Evolutionary conservation across 306 rosid species (phyloP).

Genomic region (Canavalia gladiata): DNA sequence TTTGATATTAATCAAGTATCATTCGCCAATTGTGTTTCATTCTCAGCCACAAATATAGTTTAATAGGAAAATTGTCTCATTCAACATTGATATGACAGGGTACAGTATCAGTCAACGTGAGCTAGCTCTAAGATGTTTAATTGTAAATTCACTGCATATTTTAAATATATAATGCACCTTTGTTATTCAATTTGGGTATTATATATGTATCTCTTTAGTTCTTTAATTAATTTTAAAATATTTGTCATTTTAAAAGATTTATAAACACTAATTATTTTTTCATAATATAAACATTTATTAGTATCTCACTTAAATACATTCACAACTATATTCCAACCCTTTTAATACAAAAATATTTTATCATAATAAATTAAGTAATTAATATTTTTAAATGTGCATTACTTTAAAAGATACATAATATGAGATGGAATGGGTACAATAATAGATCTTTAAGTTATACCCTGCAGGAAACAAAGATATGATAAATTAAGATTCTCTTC

Average conservation of each 20-base stretch:
- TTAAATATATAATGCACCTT: slow-evolving; percentile 1
- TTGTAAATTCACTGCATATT: background rate
- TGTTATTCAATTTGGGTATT: background rate
- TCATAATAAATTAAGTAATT: too few species aligned
- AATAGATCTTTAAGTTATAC: slow-evolving; percentile 16
- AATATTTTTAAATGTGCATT: too few species aligned
- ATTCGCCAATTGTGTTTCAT: slow-evolving; percentile 45
- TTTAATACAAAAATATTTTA: too few species aligned
- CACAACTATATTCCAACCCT: too few species aligned
- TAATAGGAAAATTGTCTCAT: background rate
- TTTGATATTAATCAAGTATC: slow-evolving; percentile 17
- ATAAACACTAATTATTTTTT: too few species aligned
- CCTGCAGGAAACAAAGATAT: background rate
- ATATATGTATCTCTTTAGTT: background rate
- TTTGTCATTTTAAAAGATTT: too few species aligned
- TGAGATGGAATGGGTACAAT: background rate
- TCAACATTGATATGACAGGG: slow-evolving; percentile 21
- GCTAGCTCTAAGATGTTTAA: too few species aligned
- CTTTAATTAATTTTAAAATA: too few species aligned
- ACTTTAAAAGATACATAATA: too few species aligned
- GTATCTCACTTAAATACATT: too few species aligned
- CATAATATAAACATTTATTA: too few species aligned
- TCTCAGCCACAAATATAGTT: slow-evolving; percentile 41
- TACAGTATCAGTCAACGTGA: background rate
- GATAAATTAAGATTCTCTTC: slow-evolving; percentile 30